These are phyloP conservation scores for Hamigera avellanea DNA, from an alignment of 495 filamentous ascomycete species.

Conservation along the genomic window DNA sequence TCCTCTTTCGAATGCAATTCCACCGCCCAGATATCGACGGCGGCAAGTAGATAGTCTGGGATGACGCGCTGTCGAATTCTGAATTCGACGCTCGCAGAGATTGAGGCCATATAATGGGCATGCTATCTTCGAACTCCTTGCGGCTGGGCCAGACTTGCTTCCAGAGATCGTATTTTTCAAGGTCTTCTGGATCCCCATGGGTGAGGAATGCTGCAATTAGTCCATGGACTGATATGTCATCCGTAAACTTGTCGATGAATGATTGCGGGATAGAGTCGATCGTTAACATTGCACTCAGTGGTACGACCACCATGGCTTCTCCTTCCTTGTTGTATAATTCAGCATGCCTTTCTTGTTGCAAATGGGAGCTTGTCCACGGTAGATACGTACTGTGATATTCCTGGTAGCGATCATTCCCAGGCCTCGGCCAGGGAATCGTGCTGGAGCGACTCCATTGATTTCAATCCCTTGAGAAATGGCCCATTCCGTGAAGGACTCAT, in stretches of 20 bases:
- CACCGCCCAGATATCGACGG: conserved; percentile 31
- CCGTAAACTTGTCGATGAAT: conserved; percentile 29
- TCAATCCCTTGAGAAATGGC: conserved; percentile 44
- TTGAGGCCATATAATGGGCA: conserved; percentile 61
- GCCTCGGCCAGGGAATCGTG: conserved; percentile 51
- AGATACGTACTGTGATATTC: conserved; percentile 42
- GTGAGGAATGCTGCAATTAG: conserved; percentile 61
- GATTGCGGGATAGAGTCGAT: conserved; percentile 42
- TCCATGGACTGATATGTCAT: conserved; percentile 51
- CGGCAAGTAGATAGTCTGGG: conserved; percentile 15
- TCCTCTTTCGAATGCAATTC: conserved; percentile 15
- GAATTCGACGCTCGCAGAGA: conserved; percentile 15
- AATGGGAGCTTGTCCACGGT: no score
- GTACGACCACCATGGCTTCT: conserved; percentile 50
- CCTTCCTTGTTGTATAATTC: conserved; percentile 25
- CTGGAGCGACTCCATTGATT: conserved; percentile 47
- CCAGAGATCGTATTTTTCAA: conserved; percentile 42
- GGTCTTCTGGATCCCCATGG: conserved; percentile 24
- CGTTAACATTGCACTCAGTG: conserved; percentile 50
- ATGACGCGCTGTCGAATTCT: background rate
- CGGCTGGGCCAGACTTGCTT: conserved; percentile 53
- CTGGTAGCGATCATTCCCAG: conserved; percentile 63
- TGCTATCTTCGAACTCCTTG: conserved; percentile 43
- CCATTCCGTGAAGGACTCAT: conserved; percentile 49
- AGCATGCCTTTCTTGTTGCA: conserved; percentile 9